phyloP scores from a whole-genome alignment of 345 rosid genomes.

The Acer campestre region DNA sequence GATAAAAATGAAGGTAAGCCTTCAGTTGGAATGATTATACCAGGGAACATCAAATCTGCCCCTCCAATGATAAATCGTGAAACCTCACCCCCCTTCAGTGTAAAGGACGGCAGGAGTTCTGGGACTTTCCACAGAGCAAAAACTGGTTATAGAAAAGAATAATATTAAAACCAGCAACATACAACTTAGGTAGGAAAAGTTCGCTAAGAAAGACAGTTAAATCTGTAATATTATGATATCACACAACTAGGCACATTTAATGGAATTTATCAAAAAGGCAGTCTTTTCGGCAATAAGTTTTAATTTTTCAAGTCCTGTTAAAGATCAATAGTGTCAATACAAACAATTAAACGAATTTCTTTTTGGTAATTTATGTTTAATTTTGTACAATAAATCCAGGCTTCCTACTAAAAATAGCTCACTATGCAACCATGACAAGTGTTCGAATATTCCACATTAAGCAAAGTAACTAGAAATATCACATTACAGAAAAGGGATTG shows the following conservation, averaged over 20 bases:
- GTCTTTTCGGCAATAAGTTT: neutral
- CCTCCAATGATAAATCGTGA: constrained; percentile 89
- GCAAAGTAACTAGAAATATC: neutral
- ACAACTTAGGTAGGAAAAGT: neutral
- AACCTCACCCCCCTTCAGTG: constrained; percentile 89
- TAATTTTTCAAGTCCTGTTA: neutral
- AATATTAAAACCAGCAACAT: neutral
- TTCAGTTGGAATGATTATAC: constrained; percentile 65
- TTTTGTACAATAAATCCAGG: neutral
- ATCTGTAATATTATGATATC: neutral
- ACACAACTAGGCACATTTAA: neutral
- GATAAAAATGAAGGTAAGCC: constrained; percentile 72
- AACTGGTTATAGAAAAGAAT: constrained; percentile 48
- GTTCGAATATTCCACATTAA: neutral
- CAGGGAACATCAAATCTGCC: constrained; percentile 99
- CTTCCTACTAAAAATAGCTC: neutral
- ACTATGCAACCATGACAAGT: neutral
- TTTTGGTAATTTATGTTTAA: neutral
- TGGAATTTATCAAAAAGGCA: neutral
- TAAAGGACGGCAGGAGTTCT: constrained; percentile 75
- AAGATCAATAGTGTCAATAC: neutral
- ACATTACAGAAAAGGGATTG: neutral
- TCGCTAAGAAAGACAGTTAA: neutral
- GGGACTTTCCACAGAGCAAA: constrained; percentile 94
- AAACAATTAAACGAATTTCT: neutral